Evolutionary conservation across 192 early-diverging fungal species (phyloP), one percentile per base, ranked within the genome.

Genomic region (Coemansia sp.): DNA sequence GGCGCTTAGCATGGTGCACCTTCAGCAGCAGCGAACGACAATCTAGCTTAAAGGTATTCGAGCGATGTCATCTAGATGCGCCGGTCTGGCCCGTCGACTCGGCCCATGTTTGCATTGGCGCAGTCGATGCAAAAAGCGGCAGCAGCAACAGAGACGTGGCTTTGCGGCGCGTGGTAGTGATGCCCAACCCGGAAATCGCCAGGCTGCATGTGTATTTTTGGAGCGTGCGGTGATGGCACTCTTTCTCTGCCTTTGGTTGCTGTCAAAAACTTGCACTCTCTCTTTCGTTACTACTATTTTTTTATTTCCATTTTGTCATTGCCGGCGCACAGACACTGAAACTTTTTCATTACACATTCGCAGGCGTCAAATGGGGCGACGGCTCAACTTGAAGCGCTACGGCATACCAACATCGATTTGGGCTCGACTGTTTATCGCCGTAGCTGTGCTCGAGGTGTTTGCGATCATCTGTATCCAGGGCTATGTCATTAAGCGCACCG

Each of bases 381-480:
- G 59, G 44, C 62, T 82, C 63, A 71, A 73, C 53, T 61, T 83
- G 19, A 78, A 76, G 67, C 55, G 72, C 55, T 69, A 61, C 48
- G 77, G 81, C 68, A 76, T 83, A n/a, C 81, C 81, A 27, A 75
- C 58, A 67, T 79, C 77, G 45, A 69, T 83, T 51, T 83, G 81
- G 81, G 81, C 81, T 15, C 76, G 81, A 56, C 67, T 83, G 58
- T 83, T 83, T 56, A 74, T 83, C 13, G 29, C 40, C 19, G 70
- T 83, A 6, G 81, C 81, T 20, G 64, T 79, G 34, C 73, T 83
- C 48, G 81, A 83, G 65, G 76, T 83, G 9, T 70, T 83, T 60
- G 77, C 81, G 41, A 76, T 83, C 41, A 55, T 83, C 42, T 78
- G 81, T 61, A 83, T 83, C 64, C 65, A 83, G 64, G 73, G 81